A percentile compares a stretch with the other conserved stretches of the same genome.
phyloP scores from a whole-genome alignment of 2,329 filamentous ascomycete species.

The Tolypocladium album region DNA sequence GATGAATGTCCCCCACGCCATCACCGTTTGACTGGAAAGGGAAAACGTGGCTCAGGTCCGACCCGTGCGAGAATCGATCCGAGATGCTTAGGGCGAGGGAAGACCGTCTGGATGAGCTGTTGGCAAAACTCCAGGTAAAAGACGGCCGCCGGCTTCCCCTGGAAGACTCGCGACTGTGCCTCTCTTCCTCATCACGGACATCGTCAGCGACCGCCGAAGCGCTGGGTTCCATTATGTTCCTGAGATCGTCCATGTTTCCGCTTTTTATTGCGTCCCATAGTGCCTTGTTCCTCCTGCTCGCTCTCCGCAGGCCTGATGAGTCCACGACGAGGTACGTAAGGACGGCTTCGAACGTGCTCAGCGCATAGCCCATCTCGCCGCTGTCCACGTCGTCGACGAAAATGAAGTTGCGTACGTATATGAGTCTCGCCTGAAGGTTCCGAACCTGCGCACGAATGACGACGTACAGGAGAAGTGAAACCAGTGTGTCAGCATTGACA shows the following conservation, averaged over 20 bases:
- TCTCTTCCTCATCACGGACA: constrained; percentile 25
- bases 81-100: constrained; percentile 30
- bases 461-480: constrained; percentile 82
- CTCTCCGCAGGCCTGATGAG: constrained; percentile 69
- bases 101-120: constrained; percentile 31
- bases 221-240: constrained; percentile 67
- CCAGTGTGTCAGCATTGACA: constrained; percentile 78
- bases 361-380: constrained; percentile 88
- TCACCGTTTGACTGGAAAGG: constrained; percentile 60
- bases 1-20: constrained; percentile 23
- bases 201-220: constrained; percentile 36
- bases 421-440: constrained; percentile 75
- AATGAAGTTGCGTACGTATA: constrained; percentile 96
- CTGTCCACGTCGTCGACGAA: constrained; percentile 97
- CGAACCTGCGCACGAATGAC: constrained; percentile 84
- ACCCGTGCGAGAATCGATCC: constrained; percentile 43
- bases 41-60: constrained; percentile 73
- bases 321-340: constrained; percentile 77
- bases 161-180: constrained; percentile 36
- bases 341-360: constrained; percentile 94
- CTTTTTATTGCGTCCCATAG: constrained; percentile 78
- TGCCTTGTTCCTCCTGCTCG: constrained; percentile 74
- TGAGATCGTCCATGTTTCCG: constrained; percentile 68
- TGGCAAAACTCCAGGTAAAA: constrained; percentile 34
- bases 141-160: constrained; percentile 34